phyloP scores from a whole-genome alignment of 2,329 filamentous ascomycete genomes.

The Berkeleyomyces basicola region DNA sequence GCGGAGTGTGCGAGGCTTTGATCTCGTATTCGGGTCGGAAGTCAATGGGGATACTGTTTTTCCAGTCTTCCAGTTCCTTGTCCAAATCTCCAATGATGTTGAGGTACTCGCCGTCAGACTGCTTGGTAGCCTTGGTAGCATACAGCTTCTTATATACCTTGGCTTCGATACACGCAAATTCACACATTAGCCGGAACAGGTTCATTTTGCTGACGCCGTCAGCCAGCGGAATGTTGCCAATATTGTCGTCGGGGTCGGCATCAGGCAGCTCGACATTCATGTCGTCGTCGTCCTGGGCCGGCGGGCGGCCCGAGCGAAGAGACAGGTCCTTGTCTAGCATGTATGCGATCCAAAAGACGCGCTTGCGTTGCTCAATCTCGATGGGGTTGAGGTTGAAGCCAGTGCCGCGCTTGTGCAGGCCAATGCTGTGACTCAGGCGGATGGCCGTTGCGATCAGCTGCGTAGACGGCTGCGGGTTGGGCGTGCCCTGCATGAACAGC shows the following conservation, averaged over 20 bases:
- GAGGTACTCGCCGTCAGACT: conserved; percentile 80
- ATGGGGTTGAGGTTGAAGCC: conserved; percentile 87
- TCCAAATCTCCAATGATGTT: conserved; percentile 95
- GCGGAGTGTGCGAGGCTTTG: conserved; percentile 73
- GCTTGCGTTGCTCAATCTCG: conserved; percentile 74
- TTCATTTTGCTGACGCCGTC: conserved; percentile 90
- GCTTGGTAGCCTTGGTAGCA: conserved; percentile 78
- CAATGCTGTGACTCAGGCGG: conserved; percentile 80
- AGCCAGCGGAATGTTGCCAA: conserved; percentile 81
- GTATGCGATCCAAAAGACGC: conserved; percentile 51
- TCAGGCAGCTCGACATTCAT: conserved; percentile 96
- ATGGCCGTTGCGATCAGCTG: conserved; percentile 84
- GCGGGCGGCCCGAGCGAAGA: conserved; percentile 41
- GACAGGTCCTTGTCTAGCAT: conserved; percentile 48
- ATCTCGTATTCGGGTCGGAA: conserved; percentile 97
- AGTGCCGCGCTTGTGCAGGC: conserved; percentile 81
- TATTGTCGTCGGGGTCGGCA: conserved; percentile 76
- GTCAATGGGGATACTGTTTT: conserved; percentile 84
- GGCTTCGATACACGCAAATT: conserved; percentile 80
- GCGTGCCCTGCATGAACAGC: conserved; percentile 86
- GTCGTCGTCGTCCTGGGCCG: conserved; percentile 46
- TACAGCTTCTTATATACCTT: conserved; percentile 89
- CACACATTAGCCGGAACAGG: conserved; percentile 81
- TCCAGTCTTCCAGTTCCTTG: conserved; percentile 81
- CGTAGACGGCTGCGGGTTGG: conserved; percentile 88